Conservation (phyloP, 2,329 filamentous ascomycete genomes). For the Cordyceps pruinosa region DNA sequence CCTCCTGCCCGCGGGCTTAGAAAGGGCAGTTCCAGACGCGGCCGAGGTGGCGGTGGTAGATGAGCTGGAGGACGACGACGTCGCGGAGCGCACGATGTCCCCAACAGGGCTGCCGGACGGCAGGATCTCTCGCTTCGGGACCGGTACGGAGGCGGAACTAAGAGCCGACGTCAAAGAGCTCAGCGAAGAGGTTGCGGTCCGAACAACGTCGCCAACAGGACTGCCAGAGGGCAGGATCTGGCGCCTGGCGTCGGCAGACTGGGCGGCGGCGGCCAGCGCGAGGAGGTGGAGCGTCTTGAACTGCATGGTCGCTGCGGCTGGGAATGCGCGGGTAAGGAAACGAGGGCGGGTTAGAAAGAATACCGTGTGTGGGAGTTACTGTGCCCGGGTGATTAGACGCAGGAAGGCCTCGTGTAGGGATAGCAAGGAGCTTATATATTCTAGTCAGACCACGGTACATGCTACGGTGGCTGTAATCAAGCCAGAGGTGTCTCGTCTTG, state of each 20-base stretch:
- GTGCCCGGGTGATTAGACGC: background rate
- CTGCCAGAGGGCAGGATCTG: too few species aligned
- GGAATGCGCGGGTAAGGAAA: background rate
- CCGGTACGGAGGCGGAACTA: too few species aligned
- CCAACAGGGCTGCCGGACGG: background rate
- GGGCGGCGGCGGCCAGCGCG: background rate
- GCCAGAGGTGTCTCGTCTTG: background rate
- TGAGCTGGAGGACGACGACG: background rate
- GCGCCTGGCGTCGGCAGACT: slow-evolving; percentile 2
- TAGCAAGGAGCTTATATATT: slow-evolving; percentile 2
- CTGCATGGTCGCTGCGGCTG: background rate
- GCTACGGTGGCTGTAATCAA: background rate
- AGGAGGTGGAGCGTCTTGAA: slow-evolving; percentile 3
- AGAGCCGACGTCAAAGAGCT: too few species aligned
- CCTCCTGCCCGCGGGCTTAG: background rate
- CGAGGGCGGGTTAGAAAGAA: background rate
- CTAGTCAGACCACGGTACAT: background rate
- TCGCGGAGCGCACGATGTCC: background rate
- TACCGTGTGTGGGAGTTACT: background rate
- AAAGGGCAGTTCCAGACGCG: background rate
- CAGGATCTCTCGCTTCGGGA: too few species aligned
- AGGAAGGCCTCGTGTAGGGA: background rate
- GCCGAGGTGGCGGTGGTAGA: background rate
- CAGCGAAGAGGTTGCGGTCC: too few species aligned
- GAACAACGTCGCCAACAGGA: too few species aligned